Evolutionary conservation across 2,329 filamentous ascomycete species (phyloP).

Genomic region (Ophidiomyces ophidiicola): DNA sequence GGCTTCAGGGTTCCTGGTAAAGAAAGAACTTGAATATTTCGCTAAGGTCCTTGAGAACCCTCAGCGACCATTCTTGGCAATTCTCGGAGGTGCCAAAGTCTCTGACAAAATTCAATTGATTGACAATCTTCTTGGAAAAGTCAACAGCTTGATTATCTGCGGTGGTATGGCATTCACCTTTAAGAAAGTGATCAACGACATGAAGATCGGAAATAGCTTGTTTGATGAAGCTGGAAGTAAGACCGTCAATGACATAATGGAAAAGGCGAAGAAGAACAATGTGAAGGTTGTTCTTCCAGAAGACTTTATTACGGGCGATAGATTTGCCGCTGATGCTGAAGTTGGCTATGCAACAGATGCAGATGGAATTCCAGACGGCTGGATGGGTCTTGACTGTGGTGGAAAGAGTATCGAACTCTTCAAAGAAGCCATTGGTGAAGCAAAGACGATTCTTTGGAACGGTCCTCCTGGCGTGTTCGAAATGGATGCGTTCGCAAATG

Average conservation of each 20-base stretch:
- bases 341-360: constrained; percentile 71
- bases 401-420: constrained; percentile 78
- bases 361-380: constrained; percentile 86
- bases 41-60: constrained; percentile 89
- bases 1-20: constrained; percentile 95
- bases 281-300: constrained; percentile 90
- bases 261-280: constrained; percentile 93
- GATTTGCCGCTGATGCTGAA: constrained; percentile 76
- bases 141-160: constrained; percentile 91
- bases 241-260: constrained; percentile 73
- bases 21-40: constrained; percentile 99
- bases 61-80: constrained; percentile 92
- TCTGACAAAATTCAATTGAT: constrained; percentile 99
- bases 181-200: constrained; percentile 92
- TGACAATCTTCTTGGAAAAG: constrained; percentile 96
- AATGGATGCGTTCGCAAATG: constrained; percentile 83
- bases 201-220: constrained; percentile 79
- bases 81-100: constrained; percentile 95
- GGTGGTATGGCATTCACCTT: constrained; percentile 99
- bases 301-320: constrained; percentile 93
- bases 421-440: constrained; percentile 71
- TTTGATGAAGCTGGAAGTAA: constrained; percentile 91
- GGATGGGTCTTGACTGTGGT: constrained; percentile 95
- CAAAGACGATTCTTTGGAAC: constrained; percentile 98
- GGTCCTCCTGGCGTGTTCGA: constrained; percentile 95